Evolutionary conservation across 2,329 filamentous ascomycete species (phyloP).

Genomic region (Trichophyton schoenleinii): DNA sequence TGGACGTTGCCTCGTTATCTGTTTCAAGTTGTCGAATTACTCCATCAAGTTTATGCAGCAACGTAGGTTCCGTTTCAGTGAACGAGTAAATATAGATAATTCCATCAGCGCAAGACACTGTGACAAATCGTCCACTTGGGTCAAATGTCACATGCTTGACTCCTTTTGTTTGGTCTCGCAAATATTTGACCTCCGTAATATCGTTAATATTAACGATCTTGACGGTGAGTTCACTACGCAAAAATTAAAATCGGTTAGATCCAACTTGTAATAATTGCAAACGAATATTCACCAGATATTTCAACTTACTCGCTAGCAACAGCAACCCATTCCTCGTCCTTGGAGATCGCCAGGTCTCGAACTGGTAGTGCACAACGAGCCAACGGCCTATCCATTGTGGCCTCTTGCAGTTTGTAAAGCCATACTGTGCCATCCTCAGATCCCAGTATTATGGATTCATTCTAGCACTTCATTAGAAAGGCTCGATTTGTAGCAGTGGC

Average conservation of each 20-base stretch:
- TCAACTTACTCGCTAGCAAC: constrained; percentile 73
- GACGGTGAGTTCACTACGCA: constrained; percentile 61
- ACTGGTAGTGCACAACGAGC: constrained; percentile 75
- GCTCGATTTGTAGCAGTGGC: background rate
- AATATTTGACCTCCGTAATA: constrained; percentile 59
- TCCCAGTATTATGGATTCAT: constrained; percentile 76
- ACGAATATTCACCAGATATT: background rate
- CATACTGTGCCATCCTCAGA: constrained; percentile 94
- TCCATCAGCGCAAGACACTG: constrained; percentile 80
- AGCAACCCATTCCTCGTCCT: constrained; percentile 74
- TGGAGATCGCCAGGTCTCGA: constrained; percentile 70
- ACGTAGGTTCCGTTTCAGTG: constrained; percentile 61
- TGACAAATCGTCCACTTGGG: constrained; percentile 58
- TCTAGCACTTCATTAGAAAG: constrained; percentile 29
- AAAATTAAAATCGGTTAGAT: background rate
- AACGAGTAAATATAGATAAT: constrained; percentile 82
- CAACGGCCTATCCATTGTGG: constrained; percentile 63
- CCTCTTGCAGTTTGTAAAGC: constrained; percentile 66
- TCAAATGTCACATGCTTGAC: constrained; percentile 89
- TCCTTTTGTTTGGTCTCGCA: constrained; percentile 74
- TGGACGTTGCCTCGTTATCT: constrained; percentile 62
- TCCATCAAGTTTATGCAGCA: constrained; percentile 74
- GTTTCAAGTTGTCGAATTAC: constrained; percentile 67
- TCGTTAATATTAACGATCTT: constrained; percentile 77
- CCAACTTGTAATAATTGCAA: background rate